Conservation (phyloP, 164 flowering plant species). For the Tetrastigma voinierianum region DNA sequence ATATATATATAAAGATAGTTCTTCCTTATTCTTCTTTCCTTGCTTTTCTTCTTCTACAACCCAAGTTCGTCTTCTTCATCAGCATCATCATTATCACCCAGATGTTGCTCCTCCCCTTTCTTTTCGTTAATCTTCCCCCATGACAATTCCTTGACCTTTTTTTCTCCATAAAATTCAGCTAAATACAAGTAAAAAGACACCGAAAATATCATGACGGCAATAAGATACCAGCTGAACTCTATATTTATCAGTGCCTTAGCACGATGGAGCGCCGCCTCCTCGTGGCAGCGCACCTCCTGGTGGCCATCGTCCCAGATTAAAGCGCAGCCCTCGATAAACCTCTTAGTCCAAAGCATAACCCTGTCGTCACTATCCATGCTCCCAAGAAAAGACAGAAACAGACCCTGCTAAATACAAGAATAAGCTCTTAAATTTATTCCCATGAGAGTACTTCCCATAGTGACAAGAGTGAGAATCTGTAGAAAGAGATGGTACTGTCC, state of each 20-base stretch:
- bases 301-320: slow-evolving; percentile 18
- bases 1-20: too few species aligned
- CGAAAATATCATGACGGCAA: slow-evolving; percentile 7
- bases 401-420: too few species aligned
- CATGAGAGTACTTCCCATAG: too few species aligned
- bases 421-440: too few species aligned
- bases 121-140: slow-evolving; percentile 3
- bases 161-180: slow-evolving; percentile 9
- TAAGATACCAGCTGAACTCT: slow-evolving; percentile 20
- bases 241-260: slow-evolving; percentile 20
- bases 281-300: slow-evolving; percentile 12
- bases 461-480: too few species aligned
- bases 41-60: not conserved
- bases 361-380: too few species aligned
- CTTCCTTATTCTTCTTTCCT: too few species aligned
- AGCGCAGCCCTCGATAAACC: slow-evolving; percentile 17
- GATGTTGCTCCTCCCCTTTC: slow-evolving; percentile 5
- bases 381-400: too few species aligned
- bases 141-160: slow-evolving; percentile 17
- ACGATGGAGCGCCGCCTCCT: slow-evolving; percentile 11
- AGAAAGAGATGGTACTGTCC: too few species aligned
- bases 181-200: slow-evolving; percentile 16
- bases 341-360: slow-evolving; percentile 8
- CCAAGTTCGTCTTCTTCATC: slow-evolving; percentile 6
- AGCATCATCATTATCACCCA: slow-evolving; percentile 14